Evolutionary conservation across 768 basidiomycete genomes (phyloP), one percentile per base, ranked within the genome.

Genomic region (Tulasnella sp.): DNA sequence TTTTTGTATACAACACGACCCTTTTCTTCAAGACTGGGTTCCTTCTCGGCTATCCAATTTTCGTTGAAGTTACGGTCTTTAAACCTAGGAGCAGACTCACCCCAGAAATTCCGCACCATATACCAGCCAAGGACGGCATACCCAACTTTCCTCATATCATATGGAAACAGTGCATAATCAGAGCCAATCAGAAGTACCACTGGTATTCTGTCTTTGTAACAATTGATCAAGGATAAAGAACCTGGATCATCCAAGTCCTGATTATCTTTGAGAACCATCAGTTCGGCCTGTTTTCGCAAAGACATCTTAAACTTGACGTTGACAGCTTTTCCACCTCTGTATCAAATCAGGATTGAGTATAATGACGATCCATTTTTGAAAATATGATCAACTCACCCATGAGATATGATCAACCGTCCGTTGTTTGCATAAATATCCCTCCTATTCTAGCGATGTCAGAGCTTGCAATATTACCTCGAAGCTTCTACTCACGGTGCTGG

Each of bases 391-490:
- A 60, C 74, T 49, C 55, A 89, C 86, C 84, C 87, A 62, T 90
- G 86, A 6, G 86, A 90, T 44, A 90, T 76, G 37, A 90, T 85
- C 4, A 86, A 60, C 55, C 69, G 76, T 13, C 87, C 86, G 13
- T 63, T 69, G 35, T 79, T 72, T 40, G 71, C 66, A 58, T 82
- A 88, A 13, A 69, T 58, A 58, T 90, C 86, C 8, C 82, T 80
- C 41, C 86, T 88, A 54, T 9, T 13, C 20, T 19, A 25, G 55
- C 48, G 46, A 45, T 47, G 7, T 31, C 25, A 34, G 46, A 16
- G 19, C 22, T 27, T 10, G 56, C 34, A 48, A 40, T 45, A 49
- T 46, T n/a, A 22, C 28, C 12, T 49, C 31, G 19, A 16, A 15
- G n/a, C 1, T 40, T 46, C 33, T 19, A 63, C 69, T 51, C 53